Conservation (phyloP, 1,284 basidiomycete genomes). For the Ceratobasidium sp. region DNA sequence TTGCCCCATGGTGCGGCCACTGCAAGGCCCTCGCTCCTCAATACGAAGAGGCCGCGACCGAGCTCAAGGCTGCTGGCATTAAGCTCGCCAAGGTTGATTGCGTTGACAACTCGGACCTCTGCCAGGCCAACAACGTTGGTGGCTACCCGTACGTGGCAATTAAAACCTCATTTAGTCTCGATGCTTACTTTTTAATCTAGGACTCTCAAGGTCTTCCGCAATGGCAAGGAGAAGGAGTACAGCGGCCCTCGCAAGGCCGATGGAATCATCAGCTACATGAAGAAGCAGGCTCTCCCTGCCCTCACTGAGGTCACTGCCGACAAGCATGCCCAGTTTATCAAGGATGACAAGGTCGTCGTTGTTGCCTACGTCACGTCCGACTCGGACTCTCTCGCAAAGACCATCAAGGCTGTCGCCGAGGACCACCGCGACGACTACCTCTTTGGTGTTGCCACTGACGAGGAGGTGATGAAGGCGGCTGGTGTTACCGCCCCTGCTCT, state of each 20-base stretch:
- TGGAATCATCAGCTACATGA: slow-evolving; percentile 97
- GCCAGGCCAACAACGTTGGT: slow-evolving; percentile 81
- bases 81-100: slow-evolving; percentile 97
- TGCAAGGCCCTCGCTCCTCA: slow-evolving; percentile 92
- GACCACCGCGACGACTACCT: slow-evolving; percentile 90
- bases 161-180: not conserved
- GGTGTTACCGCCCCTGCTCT: slow-evolving; percentile 82
- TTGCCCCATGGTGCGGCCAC: slow-evolving; percentile 92
- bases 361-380: slow-evolving; percentile 81
- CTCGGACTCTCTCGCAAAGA: slow-evolving; percentile 69
- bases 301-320: slow-evolving; percentile 78
- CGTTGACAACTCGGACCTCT: slow-evolving; percentile 86
- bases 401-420: slow-evolving; percentile 83
- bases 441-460: slow-evolving; percentile 85
- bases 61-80: slow-evolving; percentile 85
- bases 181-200: slow-evolving; percentile 45
- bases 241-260: slow-evolving; percentile 91
- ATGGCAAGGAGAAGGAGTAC: slow-evolving; percentile 82
- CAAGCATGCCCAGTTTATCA: slow-evolving; percentile 86
- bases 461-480: slow-evolving; percentile 69
- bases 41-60: slow-evolving; percentile 95
- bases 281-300: slow-evolving; percentile 98
- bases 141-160: slow-evolving; percentile 83
- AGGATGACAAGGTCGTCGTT: slow-evolving; percentile 89
- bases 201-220: slow-evolving; percentile 75